Conservation (phyloP, 352 stramenopile species). For the Pythium dissimile region DNA sequence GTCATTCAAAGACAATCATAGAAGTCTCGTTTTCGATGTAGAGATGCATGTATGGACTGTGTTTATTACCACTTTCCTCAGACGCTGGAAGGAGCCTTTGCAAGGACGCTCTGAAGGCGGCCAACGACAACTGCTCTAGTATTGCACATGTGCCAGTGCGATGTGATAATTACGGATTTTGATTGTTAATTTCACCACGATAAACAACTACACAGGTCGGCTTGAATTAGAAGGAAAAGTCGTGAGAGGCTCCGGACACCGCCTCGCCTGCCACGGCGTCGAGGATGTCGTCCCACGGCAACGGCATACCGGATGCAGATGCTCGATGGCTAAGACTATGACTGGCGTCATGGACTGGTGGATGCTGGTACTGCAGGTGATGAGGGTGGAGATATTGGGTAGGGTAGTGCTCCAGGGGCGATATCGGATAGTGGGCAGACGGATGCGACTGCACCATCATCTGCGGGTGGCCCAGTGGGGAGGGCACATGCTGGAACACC, state of each 20-base stretch:
- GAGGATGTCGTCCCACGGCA: constrained; percentile 18
- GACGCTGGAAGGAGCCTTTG: too few species aligned
- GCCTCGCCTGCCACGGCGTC: constrained; percentile 5
- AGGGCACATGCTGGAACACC: neutral
- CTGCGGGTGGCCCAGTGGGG: neutral
- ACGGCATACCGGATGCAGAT: neutral
- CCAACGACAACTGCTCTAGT: too few species aligned
- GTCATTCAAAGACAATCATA: too few species aligned
- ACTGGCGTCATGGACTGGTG: neutral
- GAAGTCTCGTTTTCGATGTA: too few species aligned
- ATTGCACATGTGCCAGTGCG: too few species aligned
- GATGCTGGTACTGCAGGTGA: neutral
- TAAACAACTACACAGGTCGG: neutral
- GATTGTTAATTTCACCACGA: neutral
- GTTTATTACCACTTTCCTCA: too few species aligned
- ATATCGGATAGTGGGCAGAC: neutral
- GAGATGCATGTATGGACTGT: too few species aligned
- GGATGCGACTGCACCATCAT: neutral
- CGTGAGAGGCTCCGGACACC: neutral
- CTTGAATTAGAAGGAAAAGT: constrained; percentile 8
- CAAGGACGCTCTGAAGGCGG: too few species aligned
- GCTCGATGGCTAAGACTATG: neutral
- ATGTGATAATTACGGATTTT: neutral
- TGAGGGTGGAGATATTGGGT: neutral
- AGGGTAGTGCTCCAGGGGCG: neutral